Evolutionary conservation across 1,284 basidiomycete genomes (phyloP), one percentile per base, ranked within the genome.

Genomic region (Sporisorium scitamineum): DNA sequence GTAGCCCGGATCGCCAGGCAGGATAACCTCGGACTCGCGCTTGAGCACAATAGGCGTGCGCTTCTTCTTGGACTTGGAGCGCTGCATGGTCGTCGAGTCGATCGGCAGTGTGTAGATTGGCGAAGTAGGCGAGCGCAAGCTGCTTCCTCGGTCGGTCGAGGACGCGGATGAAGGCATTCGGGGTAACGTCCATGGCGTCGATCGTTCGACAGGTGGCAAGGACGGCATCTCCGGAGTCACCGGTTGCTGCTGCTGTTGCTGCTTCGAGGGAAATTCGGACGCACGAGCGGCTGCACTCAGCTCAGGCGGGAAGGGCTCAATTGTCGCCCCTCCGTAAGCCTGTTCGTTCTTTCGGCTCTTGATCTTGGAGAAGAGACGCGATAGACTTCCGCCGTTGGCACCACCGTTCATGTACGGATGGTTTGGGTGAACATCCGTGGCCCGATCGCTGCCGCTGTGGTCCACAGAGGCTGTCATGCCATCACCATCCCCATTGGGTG

Each of bases 351-450:
- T 80, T 9, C 54, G 42, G 3, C 50, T 44, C 39, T 71, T 66
- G 54, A 80, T 68, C 61, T 74, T 74, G 39, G 78, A 78, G 31
- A 80, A 65, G 32, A 80, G 63, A 9, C 78, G 67, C 42, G 72
- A 69, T 13, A 80, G 37, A 45, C 71, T 63, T 16, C 70, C 71
- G 22, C 67, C 54, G 8, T 54, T 65, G 26, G 56, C 60, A 18
- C 67, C 59, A 10, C 67, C 70, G 34, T 73, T 64, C 61, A 69
- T 65, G 45, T 73, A 73, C 14, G 70, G 70, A 61, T 73, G 61
- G 44, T 69, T 68, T 29, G 61, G 58, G 31, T 73, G 65, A n/a
- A 54, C 59, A 6, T 26, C 31, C 7, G 55, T 16, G 13, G 34
- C 39, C n/a, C 27, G 50, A 31, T 56, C 59, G 24, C 26, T 60